These are phyloP conservation scores for Cucurbita maxima DNA, from an alignment of 306 rosid species.

Conservation along the genomic window DNA sequence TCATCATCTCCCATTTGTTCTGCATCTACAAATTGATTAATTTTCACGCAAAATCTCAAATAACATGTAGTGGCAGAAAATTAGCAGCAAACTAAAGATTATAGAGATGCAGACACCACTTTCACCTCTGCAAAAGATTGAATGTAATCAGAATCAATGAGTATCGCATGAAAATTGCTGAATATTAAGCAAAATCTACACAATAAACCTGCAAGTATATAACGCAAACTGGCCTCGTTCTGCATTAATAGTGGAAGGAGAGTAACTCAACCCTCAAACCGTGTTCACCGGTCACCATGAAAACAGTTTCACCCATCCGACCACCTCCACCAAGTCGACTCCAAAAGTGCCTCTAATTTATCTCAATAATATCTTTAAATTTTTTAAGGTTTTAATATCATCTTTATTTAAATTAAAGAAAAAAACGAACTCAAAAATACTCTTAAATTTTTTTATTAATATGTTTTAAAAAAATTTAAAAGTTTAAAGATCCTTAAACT, in stretches of 20 bases:
- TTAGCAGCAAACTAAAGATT: background rate
- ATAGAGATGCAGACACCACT: constrained; percentile 16
- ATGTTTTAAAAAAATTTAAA: too few species aligned
- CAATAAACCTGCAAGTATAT: background rate
- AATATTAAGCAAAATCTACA: background rate
- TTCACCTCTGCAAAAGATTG: constrained; percentile 54
- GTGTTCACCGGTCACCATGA: background rate
- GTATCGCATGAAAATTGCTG: background rate
- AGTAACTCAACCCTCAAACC: background rate
- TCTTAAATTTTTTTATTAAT: too few species aligned
- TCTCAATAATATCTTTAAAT: too few species aligned
- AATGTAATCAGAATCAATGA: constrained; percentile 2
- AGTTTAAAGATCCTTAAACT: too few species aligned
- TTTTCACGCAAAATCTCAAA: background rate
- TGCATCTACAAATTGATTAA: background rate
- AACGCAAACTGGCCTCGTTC: background rate
- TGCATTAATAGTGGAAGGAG: too few species aligned
- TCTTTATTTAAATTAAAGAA: too few species aligned
- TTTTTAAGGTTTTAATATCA: too few species aligned
- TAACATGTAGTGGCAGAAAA: background rate
- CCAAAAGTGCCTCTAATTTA: too few species aligned
- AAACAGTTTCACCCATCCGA: too few species aligned
- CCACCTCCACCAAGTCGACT: too few species aligned
- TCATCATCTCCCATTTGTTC: background rate
- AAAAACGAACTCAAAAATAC: too few species aligned